Conservation (phyloP, 495 filamentous ascomycete genomes). For the Neurospora sublineolata region DNA sequence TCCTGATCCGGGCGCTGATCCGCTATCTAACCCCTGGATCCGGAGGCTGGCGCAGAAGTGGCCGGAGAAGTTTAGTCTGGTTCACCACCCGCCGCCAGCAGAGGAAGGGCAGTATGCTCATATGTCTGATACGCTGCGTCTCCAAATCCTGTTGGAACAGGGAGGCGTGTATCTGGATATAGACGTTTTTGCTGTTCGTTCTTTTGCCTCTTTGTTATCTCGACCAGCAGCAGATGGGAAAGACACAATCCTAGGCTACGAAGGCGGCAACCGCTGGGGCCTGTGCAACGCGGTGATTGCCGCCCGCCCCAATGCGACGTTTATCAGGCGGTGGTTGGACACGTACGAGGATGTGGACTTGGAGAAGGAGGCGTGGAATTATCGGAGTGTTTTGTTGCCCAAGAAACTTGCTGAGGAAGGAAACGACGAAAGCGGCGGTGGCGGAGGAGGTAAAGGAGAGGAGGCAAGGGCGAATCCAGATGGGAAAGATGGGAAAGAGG, state of each 20-base stretch:
- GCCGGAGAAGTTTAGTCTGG: conserved; percentile 26
- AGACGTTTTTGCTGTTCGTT: conserved; percentile 30
- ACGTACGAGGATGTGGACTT: conserved; percentile 29
- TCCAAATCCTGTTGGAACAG: conserved; percentile 27
- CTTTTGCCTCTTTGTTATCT: conserved; percentile 22
- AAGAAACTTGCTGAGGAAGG: conserved; percentile 25
- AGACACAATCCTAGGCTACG: conserved; percentile 33
- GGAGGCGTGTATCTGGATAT: conserved; percentile 38
- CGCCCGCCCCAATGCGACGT: conserved; percentile 29
- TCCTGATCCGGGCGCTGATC: conserved; percentile 23
- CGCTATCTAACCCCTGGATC: conserved; percentile 33
- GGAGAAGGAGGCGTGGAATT: conserved; percentile 32
- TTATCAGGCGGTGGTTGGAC: conserved; percentile 31
- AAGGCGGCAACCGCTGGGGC: conserved; percentile 35
- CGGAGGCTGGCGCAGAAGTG: conserved; percentile 13
- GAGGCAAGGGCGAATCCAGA: background rate
- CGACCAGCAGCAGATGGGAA: conserved; percentile 19
- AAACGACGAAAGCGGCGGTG: background rate
- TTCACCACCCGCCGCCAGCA: conserved; percentile 26
- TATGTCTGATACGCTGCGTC: conserved; percentile 33
- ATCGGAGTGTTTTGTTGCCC: conserved; percentile 32
- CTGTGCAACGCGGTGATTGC: conserved; percentile 38
- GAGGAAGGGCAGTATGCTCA: conserved; percentile 25
- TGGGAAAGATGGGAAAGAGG: conserved; percentile 10
- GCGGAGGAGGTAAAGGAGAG: background rate